phyloP scores from a whole-genome alignment of 352 stramenopile species.

The Phytophthora sp. region DNA sequence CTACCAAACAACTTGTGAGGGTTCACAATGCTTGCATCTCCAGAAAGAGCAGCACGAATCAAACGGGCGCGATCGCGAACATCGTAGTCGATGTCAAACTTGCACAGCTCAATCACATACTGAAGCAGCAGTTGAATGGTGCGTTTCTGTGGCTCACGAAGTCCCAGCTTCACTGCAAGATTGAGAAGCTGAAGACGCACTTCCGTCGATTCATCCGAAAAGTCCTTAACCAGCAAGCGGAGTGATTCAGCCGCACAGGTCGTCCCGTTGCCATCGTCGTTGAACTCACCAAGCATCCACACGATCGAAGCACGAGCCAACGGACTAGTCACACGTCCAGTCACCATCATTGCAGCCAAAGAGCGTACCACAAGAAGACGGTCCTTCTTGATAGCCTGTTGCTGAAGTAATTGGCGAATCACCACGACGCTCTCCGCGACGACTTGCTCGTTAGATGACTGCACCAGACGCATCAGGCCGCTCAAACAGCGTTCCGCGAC shows the following conservation, averaged over 20 bases:
- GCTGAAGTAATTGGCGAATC: constrained; percentile 95
- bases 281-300: constrained; percentile 94
- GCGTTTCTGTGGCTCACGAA: constrained; percentile 68
- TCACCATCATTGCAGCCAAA: constrained; percentile 80
- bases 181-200: constrained; percentile 93
- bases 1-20: constrained; percentile 78
- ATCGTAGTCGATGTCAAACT: constrained; percentile 94
- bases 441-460: constrained; percentile 88
- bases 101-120: constrained; percentile 93
- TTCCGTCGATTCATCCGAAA: constrained; percentile 89
- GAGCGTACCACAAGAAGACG: constrained; percentile 78
- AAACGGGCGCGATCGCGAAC: constrained; percentile 92
- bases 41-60: constrained; percentile 73
- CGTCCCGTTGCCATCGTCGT: constrained; percentile 64
- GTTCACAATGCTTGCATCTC: constrained; percentile 63
- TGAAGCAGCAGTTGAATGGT: constrained; percentile 84
- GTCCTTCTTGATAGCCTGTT: constrained; percentile 83
- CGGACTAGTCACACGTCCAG: constrained; percentile 68
- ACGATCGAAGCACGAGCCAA: constrained; percentile 89
- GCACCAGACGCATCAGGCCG: constrained; percentile 85
- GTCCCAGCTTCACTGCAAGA: constrained; percentile 91
- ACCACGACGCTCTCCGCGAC: constrained; percentile 96
- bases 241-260: constrained; percentile 85
- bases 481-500: constrained; percentile 93
- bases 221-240: constrained; percentile 86